A percentile compares a stretch with the other conserved stretches of the same genome.
Conservation (phyloP, 768 basidiomycete species). For the Sporobolomyces pararoseus region DNA sequence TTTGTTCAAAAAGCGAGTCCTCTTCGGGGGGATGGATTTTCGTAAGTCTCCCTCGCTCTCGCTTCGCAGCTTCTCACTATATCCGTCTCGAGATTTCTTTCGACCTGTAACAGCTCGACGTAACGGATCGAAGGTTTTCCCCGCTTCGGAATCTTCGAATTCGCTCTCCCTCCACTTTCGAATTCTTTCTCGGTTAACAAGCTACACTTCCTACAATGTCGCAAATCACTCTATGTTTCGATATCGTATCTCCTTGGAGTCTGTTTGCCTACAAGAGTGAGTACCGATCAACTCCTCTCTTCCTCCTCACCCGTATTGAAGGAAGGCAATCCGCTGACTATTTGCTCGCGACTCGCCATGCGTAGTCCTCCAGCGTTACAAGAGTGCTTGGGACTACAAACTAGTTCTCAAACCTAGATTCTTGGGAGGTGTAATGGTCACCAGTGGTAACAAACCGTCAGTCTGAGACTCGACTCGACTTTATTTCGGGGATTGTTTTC, state of each 20-base stretch:
- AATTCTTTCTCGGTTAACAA: background rate
- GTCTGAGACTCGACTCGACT: too few species aligned
- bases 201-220: background rate
- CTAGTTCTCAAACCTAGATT: conserved; percentile 31
- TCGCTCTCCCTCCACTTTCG: too few species aligned
- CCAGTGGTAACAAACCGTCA: conserved; percentile 29
- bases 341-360: background rate
- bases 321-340: background rate
- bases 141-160: too few species aligned
- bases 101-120: too few species aligned
- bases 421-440: conserved; percentile 36
- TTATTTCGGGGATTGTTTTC: too few species aligned
- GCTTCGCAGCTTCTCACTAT: too few species aligned
- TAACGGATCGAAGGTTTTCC: too few species aligned
- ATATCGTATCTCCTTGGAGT: conserved; percentile 24
- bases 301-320: background rate
- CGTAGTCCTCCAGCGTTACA: conserved; percentile 30
- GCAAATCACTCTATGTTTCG: conserved; percentile 6
- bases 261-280: conserved; percentile 14
- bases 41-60: too few species aligned
- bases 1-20: too few species aligned
- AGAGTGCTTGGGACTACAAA: conserved; percentile 16
- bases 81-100: too few species aligned
- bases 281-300: background rate
- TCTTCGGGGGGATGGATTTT: too few species aligned